Evolutionary conservation across 139 green algal genomes (phyloP), one percentile per base, ranked within the genome.

Genomic region (Micractinium sp.): DNA sequence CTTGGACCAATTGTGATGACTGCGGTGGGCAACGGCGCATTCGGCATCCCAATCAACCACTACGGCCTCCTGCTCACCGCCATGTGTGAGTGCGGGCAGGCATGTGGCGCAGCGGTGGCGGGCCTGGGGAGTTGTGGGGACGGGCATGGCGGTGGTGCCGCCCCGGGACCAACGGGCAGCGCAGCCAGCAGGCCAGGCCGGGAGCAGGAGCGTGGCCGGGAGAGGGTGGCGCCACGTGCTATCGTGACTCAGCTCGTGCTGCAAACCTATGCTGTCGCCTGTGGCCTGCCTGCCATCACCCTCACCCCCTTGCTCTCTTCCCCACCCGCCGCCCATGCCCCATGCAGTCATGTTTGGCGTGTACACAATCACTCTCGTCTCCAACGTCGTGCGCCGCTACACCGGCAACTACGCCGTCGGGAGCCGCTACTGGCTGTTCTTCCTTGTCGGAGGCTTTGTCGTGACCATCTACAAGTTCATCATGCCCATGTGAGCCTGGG

Each of bases 401-500:
- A 75, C 67, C 22, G 67, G 67, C 67, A 35, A 29, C 67, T 35
- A 75, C 25, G 25, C 31, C 5, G 67, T 31, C 2, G 67, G 67
- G 19, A 75, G 25, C 67, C 67, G 67, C 23, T 75, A 31, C 25
- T 75, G 31, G 25, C n/a, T 75, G 12, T 75, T 75, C 67, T 9
- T 12, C 67, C 25, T 75, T 22, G 33, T 16, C 67, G n/a, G 25
- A 16, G 67, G 67, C 20, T 22, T 35, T 5, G 23, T 31, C 22
- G 18, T 61, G 22, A 92, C 81, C 41, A 4, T 90, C 25, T 92
- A 92, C 56, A n/a, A 69, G 35, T 82, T 85, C 19, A 41, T 90
- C 61, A 77, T 92, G 36, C 89, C 89, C 35, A 80, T 86, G 82
- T 86, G 82, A 69, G 82, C 14, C 23, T 35, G 22, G 27, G 29